Conservation (phyloP, 2,329 filamentous ascomycete species). For the Xylariaceae sp. region DNA sequence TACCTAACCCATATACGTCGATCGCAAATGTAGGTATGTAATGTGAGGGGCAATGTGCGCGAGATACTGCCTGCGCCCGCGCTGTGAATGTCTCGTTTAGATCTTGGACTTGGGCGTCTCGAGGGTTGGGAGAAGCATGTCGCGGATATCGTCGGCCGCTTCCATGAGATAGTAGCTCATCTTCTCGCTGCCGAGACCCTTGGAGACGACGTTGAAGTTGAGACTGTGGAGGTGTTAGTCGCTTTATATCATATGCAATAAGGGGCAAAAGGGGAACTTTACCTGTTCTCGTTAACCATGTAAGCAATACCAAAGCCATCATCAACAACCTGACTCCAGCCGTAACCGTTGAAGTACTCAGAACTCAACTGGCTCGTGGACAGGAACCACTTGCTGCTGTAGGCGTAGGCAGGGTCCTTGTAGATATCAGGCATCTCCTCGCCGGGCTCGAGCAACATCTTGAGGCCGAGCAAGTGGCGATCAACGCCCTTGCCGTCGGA, state of each 20-base stretch:
- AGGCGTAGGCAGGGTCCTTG: constrained; percentile 77
- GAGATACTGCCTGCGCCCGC: neutral
- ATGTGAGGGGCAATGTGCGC: too few species aligned
- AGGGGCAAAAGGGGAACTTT: constrained; percentile 27
- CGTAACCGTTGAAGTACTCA: constrained; percentile 98
- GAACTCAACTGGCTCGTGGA: constrained; percentile 85
- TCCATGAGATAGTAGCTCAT: constrained; percentile 98
- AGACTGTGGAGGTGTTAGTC: constrained; percentile 57
- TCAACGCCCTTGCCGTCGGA: constrained; percentile 92
- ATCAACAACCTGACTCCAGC: constrained; percentile 96
- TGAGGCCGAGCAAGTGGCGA: constrained; percentile 92
- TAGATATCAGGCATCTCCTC: constrained; percentile 80
- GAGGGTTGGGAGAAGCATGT: constrained; percentile 75
- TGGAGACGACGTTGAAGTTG: constrained; percentile 97
- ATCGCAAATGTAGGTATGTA: neutral
- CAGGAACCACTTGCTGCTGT: constrained; percentile 84
- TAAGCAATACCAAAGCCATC: constrained; percentile 96
- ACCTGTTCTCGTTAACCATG: constrained; percentile 99
- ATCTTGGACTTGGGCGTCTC: constrained; percentile 82
- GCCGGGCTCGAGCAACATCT: constrained; percentile 76
- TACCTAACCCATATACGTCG: neutral
- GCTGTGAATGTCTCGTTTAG: constrained; percentile 41
- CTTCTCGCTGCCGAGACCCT: constrained; percentile 73
- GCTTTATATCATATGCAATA: constrained; percentile 14
- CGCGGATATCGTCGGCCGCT: constrained; percentile 82